Base-by-base conservation (phyloP, 2,329 filamentous ascomycete species). In the Nemania bipapillata region DNA sequence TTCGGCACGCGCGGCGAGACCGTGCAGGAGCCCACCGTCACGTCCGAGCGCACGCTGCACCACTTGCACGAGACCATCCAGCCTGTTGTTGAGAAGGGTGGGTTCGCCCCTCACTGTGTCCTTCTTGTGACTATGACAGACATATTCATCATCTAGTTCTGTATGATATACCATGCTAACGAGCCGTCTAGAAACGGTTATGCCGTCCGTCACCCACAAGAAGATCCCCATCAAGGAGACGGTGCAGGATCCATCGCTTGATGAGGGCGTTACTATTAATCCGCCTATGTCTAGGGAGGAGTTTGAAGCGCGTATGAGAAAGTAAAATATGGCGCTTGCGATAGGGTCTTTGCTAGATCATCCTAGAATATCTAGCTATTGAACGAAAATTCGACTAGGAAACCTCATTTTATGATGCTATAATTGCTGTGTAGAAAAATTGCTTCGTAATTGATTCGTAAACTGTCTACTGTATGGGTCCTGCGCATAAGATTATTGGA, bases 1-100 rank as follows among this genome's bases (percentile, higher is more conserved):
- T 15, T 17, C 1, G 63, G 17, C 0, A 45, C 54, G 2, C 30
- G 55, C 6, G 37, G 26, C 7, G 35, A 62, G 55, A 65, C 40
- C 1, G 45, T 60, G 0, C 49, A 64, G 37, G 64, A 67, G 60
- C 67, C 67, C 17, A 57, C 70, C 9, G 9, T 63, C 40, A 64
- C 59, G 11, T 59, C 59, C 9, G 70, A 71, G 17, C 66, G 57
- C 32, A 35, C 62, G n/a, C 57, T 70, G 45, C 70, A 71, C 52
- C 70, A 71, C 24, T 26, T 70, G 1, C 70, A 71, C 20, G 70
- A 71, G 67, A 71, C 70, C 4, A 54, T 71, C n/a, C 70, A 71
- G 61, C 70, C 70, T 0, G 60, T 71, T 1, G 30, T 71, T 45
- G 64, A 71, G 35, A 67, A 63, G 32, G 69, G 69, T 68, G 30